phyloP scores from a whole-genome alignment of 2,329 filamentous ascomycete species.

The Fusarium zealandicum region DNA sequence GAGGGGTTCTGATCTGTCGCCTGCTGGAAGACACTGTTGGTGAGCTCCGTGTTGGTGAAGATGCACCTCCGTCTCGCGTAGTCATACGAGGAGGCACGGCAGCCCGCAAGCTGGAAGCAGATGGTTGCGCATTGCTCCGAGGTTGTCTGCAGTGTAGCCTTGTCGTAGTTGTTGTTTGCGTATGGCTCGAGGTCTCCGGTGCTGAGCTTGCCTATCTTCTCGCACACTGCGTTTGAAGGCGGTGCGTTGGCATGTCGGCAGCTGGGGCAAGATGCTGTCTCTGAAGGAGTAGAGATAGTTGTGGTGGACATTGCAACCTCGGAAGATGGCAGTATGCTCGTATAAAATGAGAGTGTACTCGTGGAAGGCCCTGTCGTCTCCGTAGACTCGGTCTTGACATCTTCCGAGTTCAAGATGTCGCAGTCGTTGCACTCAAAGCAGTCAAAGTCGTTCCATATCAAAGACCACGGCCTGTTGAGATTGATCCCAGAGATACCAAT shows the following conservation, averaged over 20 bases:
- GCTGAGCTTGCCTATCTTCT: slow-evolving; percentile 8
- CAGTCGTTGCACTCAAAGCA: slow-evolving; percentile 17
- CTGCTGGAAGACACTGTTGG: neutral
- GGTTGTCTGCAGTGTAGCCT: neutral
- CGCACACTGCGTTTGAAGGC: neutral
- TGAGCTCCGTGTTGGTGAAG: neutral
- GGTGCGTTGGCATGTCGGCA: neutral
- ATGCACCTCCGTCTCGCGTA: neutral
- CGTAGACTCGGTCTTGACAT: neutral
- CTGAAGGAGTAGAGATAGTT: neutral
- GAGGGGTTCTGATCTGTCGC: neutral
- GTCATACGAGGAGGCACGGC: slow-evolving; percentile 1
- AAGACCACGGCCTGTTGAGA: rapidly evolving
- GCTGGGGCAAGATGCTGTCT: neutral
- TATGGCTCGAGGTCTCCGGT: neutral
- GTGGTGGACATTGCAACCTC: rapidly evolving
- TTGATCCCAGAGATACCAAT: slow-evolving; percentile 1
- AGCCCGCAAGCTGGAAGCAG: neutral
- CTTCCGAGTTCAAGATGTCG: neutral
- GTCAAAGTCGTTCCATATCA: slow-evolving; percentile 17
- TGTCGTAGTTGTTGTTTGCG: slow-evolving; percentile 8
- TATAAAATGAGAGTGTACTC: rapidly evolving
- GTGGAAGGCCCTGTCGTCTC: neutral
- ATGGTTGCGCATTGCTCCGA: slow-evolving; percentile 8
- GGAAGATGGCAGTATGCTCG: rapidly evolving